These are phyloP conservation scores for Phytophthora hybrid DNA, from an alignment of 352 stramenopile genomes.

Conservation along the genomic window DNA sequence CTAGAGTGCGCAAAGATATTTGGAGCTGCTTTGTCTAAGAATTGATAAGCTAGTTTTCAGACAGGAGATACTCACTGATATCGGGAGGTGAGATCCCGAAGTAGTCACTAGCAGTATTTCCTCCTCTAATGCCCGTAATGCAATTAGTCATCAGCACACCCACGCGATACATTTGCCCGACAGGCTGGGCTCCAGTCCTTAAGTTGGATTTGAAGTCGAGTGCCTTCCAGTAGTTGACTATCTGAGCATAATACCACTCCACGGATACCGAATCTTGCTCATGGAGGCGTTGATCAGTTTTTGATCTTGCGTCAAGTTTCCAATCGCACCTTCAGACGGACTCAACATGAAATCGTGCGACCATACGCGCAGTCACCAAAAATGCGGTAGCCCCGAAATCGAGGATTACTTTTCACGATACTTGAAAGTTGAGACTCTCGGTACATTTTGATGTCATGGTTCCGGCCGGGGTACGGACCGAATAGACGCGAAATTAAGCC, in stretches of 20 bases:
- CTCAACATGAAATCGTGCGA: conserved; percentile 1
- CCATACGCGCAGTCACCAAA: conserved; percentile 9
- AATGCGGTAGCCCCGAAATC: neutral
- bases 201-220: conserved; percentile 9
- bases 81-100: neutral
- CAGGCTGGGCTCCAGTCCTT: neutral
- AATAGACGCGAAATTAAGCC: conserved; percentile 8
- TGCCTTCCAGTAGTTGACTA: conserved; percentile 13
- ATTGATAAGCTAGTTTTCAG: neutral
- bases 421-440: neutral
- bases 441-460: conserved; percentile 9
- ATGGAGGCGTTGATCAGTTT: conserved; percentile 3
- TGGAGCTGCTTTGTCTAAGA: neutral
- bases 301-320: conserved; percentile 6
- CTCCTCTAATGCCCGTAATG: neutral
- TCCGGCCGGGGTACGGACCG: neutral
- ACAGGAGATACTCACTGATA: conserved; percentile 4
- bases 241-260: conserved; percentile 13
- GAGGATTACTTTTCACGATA: neutral
- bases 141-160: conserved; percentile 9
- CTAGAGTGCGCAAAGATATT: conserved; percentile 9
- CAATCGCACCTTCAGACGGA: neutral
- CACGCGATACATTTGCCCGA: conserved; percentile 13
- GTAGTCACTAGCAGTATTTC: conserved; percentile 11
- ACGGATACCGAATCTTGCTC: conserved; percentile 7